These are phyloP conservation scores for Aschersonia sp. DNA, from an alignment of 2,329 filamentous ascomycete genomes.

Conservation along the genomic window DNA sequence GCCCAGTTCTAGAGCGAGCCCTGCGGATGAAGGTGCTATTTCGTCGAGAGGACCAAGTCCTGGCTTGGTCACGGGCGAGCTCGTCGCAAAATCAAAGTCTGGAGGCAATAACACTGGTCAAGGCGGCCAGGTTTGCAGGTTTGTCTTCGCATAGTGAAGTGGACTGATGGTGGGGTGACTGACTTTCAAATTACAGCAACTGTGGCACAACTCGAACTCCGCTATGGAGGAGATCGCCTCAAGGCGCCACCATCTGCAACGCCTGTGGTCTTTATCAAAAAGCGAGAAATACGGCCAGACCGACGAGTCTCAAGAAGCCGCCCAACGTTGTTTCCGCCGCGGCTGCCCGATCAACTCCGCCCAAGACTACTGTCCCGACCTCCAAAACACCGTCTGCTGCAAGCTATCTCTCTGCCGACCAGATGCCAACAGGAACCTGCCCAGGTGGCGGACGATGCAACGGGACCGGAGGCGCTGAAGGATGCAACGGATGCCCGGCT, in stretches of 20 bases:
- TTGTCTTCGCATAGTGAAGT: slow-evolving; percentile 11
- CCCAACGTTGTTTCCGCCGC: slow-evolving; percentile 33
- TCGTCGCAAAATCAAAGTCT: slow-evolving; percentile 5
- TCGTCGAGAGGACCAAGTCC: slow-evolving; percentile 16
- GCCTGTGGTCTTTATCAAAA: slow-evolving; percentile 92
- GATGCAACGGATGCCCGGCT: slow-evolving; percentile 88
- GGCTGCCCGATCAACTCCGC: slow-evolving; percentile 24
- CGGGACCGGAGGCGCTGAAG: slow-evolving; percentile 86
- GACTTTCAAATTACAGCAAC: slow-evolving; percentile 49
- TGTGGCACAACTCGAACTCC: slow-evolving; percentile 90
- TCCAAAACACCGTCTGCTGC: slow-evolving; percentile 27
- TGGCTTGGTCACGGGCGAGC: slow-evolving; percentile 6
- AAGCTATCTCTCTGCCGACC: slow-evolving; percentile 65
- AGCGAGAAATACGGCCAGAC: slow-evolving; percentile 78
- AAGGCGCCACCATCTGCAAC: slow-evolving; percentile 93
- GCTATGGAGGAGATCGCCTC: slow-evolving; percentile 83
- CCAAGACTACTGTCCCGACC: slow-evolving; percentile 21
- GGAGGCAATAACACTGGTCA: slow-evolving; percentile 16
- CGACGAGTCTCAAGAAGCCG: slow-evolving; percentile 77
- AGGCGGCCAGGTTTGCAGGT: slow-evolving; percentile 60
- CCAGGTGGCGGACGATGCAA: slow-evolving; percentile 92
- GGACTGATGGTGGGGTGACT: not conserved
- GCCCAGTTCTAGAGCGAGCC: slow-evolving; percentile 12
- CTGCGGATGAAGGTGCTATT: slow-evolving; percentile 8
- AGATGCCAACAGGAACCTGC: slow-evolving; percentile 70